These are phyloP conservation scores for Orychophragmus violaceus DNA, from an alignment of 345 rosid species.

Conservation along the genomic window DNA sequence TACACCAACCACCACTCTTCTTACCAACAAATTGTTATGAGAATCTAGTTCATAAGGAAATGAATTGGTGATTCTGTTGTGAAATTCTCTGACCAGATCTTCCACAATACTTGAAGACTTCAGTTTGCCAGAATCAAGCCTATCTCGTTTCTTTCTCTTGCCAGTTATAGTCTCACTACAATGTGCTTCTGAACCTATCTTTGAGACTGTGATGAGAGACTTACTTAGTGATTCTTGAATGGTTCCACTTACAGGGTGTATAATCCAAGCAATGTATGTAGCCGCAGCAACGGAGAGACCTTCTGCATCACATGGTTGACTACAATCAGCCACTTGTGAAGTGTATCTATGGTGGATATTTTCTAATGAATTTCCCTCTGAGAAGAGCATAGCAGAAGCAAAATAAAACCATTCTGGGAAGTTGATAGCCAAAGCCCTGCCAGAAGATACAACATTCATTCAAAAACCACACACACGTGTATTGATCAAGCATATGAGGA, in stretches of 20 bases:
- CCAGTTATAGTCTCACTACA: constrained; percentile 23
- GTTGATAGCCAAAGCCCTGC: constrained; percentile 74
- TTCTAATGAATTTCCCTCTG: constrained; percentile 25
- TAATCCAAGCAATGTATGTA: constrained; percentile 67
- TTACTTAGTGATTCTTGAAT: constrained; percentile 41
- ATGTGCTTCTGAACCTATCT: constrained; percentile 26
- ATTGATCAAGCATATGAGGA: neutral
- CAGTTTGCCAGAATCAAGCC: constrained; percentile 20
- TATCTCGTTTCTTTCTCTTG: constrained; percentile 32
- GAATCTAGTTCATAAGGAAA: constrained; percentile 15
- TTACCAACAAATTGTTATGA: constrained; percentile 33
- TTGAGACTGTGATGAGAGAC: constrained; percentile 43
- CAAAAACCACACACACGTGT: neutral
- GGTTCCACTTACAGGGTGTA: constrained; percentile 45
- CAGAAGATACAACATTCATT: constrained; percentile 6
- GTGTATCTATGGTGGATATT: constrained; percentile 1
- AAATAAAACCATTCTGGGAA: constrained; percentile 81
- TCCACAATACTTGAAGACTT: constrained; percentile 29
- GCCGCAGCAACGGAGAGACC: constrained; percentile 42
- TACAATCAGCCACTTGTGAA: constrained; percentile 5
- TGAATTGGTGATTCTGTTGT: constrained; percentile 25
- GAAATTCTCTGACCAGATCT: constrained; percentile 48
- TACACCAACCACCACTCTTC: constrained; percentile 56
- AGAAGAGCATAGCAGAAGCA: constrained; percentile 58
- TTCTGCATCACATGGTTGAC: constrained; percentile 26